Evolutionary conservation across 2,329 filamentous ascomycete species (phyloP).

Genomic region (Monosporascus sp.): DNA sequence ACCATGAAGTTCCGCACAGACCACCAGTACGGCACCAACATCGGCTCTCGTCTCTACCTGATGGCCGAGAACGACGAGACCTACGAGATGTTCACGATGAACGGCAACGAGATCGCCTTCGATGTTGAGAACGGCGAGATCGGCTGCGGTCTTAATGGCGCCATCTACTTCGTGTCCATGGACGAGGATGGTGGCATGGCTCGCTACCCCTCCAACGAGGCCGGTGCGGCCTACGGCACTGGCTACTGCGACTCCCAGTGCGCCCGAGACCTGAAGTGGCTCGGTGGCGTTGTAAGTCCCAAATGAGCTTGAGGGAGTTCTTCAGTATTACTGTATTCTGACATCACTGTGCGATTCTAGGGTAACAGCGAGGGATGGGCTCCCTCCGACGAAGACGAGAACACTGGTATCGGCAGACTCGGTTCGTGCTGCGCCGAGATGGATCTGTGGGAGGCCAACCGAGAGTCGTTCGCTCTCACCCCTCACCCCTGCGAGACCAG

Average conservation of each 20-base stretch:
- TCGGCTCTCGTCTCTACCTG: slow-evolving; percentile 49
- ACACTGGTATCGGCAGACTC: slow-evolving; percentile 38
- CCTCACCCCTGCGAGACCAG: slow-evolving; percentile 50
- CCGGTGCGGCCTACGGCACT: slow-evolving; percentile 48
- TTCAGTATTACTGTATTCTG: neutral
- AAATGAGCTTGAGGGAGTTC: too few species aligned
- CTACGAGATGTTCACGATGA: slow-evolving; percentile 53
- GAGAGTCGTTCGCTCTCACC: slow-evolving; percentile 50
- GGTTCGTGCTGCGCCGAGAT: slow-evolving; percentile 54
- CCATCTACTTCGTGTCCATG: slow-evolving; percentile 52
- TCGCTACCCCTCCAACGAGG: slow-evolving; percentile 38
- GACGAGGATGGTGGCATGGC: slow-evolving; percentile 44
- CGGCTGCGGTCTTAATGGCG: slow-evolving; percentile 55
- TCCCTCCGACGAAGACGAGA: slow-evolving; percentile 39
- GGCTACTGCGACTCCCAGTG: slow-evolving; percentile 49
- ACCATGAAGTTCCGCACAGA: slow-evolving; percentile 44
- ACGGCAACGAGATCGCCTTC: slow-evolving; percentile 56
- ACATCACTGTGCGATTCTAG: slow-evolving; percentile 8
- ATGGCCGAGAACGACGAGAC: slow-evolving; percentile 43
- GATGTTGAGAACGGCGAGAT: slow-evolving; percentile 57
- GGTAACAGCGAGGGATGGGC: slow-evolving; percentile 41
- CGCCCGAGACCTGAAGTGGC: slow-evolving; percentile 42
- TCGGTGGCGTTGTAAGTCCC: slow-evolving; percentile 38
- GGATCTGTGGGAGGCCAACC: slow-evolving; percentile 58
- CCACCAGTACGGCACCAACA: slow-evolving; percentile 25